Base-by-base conservation (phyloP, 202 grass and related monocot genomes). In the Panicum hallii region DNA sequence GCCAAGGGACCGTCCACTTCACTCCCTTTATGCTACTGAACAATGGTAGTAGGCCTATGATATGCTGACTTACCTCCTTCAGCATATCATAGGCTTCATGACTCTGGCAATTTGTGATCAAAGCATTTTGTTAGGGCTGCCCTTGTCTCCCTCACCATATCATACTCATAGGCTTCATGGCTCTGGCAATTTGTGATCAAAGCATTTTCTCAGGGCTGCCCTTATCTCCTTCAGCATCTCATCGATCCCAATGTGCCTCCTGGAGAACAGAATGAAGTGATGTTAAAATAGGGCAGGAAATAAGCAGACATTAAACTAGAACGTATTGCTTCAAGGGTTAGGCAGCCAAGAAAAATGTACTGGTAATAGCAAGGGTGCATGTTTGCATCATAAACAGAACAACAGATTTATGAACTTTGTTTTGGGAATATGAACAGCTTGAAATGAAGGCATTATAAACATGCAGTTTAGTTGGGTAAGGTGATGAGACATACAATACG, bases 161-260 rank as follows among this genome's bases (percentile, higher is more conserved):
- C 26, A 26, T 26, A 26, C 1, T 34, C 34, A 34, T 3, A 34
- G 34, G 34, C 34, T 34, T 87, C 83, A 79, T 20, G 85, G 79
- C 66, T 83, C 83, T 53, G 49, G 71, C 53, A 79, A 66, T 57
- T 84, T 83, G 60, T 88, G 65, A 88, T 95, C 88, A 32, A 80
- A 85, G 65, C 96, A 99, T 91, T 90, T 95, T 85, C 86, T 79
- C 23, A 99, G 86, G 17, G 88, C 93, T 61, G 84, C 88, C 75
- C 93, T 90, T 73, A 99, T 95, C 72, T 95, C 90, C 82, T 77
- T 99, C 71, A 95, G 76, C 90, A 95, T 89, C 84, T 92, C 91
- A 50, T 99, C 89, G 8, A 95, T 89, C 42, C 96, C 96, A 12
- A 94, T 89, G 44, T 87, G 93, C 84, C 78, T 92, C 77, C 96